Conservation (phyloP, 169 alveolate genomes). For the Plasmodium cynomolgi region DNA sequence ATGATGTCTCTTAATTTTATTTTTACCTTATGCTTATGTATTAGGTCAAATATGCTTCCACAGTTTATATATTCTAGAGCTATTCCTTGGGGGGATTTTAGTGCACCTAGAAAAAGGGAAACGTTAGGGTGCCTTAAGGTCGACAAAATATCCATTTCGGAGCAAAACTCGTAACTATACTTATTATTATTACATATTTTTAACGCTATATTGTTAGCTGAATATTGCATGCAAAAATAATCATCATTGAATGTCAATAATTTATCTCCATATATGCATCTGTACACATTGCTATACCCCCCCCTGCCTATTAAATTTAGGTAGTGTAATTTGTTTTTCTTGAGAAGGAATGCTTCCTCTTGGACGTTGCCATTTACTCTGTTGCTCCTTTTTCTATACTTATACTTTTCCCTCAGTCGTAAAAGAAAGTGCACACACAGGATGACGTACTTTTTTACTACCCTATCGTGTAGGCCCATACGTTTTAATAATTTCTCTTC, state of each 20-base stretch:
- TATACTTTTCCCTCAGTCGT: constrained; percentile 78
- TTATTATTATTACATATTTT: constrained; percentile 51
- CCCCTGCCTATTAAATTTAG: constrained; percentile 84
- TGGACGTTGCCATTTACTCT: neutral
- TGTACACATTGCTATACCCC: constrained; percentile 89
- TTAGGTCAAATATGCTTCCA: constrained; percentile 82
- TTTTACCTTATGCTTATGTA: constrained; percentile 76
- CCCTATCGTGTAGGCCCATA: constrained; percentile 73
- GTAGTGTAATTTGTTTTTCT: constrained; percentile 18
- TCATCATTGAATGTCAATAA: constrained; percentile 7
- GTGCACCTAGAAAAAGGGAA: constrained; percentile 86
- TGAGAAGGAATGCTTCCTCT: neutral
- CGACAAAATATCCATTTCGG: constrained; percentile 85
- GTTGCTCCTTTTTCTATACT: constrained; percentile 59
- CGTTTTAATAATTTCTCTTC: constrained; percentile 68
- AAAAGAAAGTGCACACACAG: constrained; percentile 70
- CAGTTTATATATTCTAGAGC: constrained; percentile 86
- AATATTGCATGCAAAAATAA: neutral
- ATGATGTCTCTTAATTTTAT: constrained; percentile 79
- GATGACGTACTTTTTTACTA: constrained; percentile 60
- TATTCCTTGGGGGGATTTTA: constrained; percentile 75
- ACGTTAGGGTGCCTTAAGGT: constrained; percentile 88
- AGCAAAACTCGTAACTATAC: constrained; percentile 79
- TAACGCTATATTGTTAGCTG: constrained; percentile 52
- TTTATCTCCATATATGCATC: constrained; percentile 71